Percentiles rank a stretch among this genome's conserved stretches.
Evolutionary conservation across 148 eudicot genomes (phyloP).

Genomic region (Rhododendron ovatum): DNA sequence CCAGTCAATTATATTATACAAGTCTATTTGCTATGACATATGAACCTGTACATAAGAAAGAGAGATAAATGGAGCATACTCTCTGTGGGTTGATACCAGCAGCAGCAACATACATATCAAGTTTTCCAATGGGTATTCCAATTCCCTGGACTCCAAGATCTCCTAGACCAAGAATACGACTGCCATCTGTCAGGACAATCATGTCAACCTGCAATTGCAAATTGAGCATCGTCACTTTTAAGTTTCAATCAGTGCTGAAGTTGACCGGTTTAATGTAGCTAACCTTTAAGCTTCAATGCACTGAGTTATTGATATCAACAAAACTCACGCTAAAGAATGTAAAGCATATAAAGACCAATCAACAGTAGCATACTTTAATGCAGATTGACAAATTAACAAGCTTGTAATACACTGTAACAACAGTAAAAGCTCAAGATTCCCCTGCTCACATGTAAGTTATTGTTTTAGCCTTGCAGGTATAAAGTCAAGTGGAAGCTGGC

Average conservation of each 20-base stretch:
- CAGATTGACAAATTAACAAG: neutral
- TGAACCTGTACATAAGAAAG: neutral
- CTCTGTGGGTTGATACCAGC: slow-evolving; percentile 95
- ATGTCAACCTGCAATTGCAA: slow-evolving; percentile 75
- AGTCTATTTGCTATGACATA: neutral
- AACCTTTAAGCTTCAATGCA: neutral
- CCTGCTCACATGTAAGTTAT: neutral
- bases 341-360: neutral
- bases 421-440: neutral
- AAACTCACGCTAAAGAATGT: neutral
- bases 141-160: slow-evolving; percentile 99
- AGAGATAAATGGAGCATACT: slow-evolving; percentile 39
- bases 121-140: slow-evolving; percentile 96
- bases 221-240: neutral
- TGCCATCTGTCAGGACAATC: slow-evolving; percentile 99
- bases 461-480: neutral
- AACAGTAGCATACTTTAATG: neutral
- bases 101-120: slow-evolving; percentile 98
- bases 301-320: neutral
- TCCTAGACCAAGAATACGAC: slow-evolving; percentile 97
- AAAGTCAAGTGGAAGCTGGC: neutral
- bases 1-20: neutral
- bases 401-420: neutral
- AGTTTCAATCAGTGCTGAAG: neutral
- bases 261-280: neutral